Conservation (phyloP, 169 alveolate genomes). For the Fabrea salina region DNA sequence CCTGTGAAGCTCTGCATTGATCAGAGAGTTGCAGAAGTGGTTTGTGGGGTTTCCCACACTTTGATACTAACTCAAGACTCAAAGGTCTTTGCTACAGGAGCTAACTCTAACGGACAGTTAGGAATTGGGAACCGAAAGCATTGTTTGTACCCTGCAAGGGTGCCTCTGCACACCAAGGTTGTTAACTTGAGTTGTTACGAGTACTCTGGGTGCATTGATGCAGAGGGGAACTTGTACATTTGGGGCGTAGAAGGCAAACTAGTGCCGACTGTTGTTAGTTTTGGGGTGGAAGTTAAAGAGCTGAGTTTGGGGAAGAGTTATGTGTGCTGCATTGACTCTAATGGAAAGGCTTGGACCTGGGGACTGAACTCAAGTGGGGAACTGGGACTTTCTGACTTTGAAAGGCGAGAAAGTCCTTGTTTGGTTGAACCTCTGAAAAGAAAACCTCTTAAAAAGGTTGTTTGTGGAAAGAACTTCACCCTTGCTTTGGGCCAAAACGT, state of each 20-base stretch:
- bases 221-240: conserved; percentile 28
- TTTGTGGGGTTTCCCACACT: conserved; percentile 68
- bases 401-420: conserved; percentile 35
- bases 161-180: neutral
- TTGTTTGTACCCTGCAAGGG: neutral
- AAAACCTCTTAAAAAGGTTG: conserved; percentile 22
- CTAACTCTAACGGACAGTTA: conserved; percentile 44
- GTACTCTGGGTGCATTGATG: conserved; percentile 49
- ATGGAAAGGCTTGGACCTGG: conserved; percentile 45
- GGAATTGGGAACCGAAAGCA: conserved; percentile 41
- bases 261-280: conserved; percentile 33
- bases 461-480: conserved; percentile 44
- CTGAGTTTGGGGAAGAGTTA: conserved; percentile 31
- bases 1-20: neutral
- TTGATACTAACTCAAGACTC: conserved; percentile 48
- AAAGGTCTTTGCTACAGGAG: conserved; percentile 54
- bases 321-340: conserved; percentile 35
- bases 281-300: conserved; percentile 7
- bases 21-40: neutral
- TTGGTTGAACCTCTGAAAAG: conserved; percentile 36
- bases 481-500: conserved; percentile 40
- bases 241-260: conserved; percentile 49
- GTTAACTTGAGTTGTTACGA: conserved; percentile 36
- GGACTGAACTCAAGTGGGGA: conserved; percentile 47
- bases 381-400: conserved; percentile 50